These are phyloP conservation scores for Eruca vesicaria DNA, from an alignment of 441 rosid species.

Conservation along the genomic window DNA sequence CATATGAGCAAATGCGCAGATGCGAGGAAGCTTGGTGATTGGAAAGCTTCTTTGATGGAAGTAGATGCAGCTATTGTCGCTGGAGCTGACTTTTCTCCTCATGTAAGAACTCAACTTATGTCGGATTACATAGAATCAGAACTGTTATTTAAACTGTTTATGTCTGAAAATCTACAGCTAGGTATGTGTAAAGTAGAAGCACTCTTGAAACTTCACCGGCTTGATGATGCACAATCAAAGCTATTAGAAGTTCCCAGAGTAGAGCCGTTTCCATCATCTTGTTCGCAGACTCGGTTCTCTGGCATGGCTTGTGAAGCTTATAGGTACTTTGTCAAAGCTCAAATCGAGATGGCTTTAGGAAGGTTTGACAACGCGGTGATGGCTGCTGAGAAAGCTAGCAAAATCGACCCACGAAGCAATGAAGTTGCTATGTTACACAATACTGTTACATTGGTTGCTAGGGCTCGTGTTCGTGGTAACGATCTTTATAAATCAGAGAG, in stretches of 20 bases:
- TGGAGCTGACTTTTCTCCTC: slow-evolving; percentile 83
- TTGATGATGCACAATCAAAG: slow-evolving; percentile 68
- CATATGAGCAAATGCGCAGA: slow-evolving; percentile 67
- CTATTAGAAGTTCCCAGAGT: slow-evolving; percentile 49
- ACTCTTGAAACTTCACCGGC: slow-evolving; percentile 70
- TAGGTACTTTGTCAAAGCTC: slow-evolving; percentile 57
- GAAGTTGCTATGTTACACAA: slow-evolving; percentile 67
- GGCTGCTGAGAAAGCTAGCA: slow-evolving; percentile 79
- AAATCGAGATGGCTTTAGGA: slow-evolving; percentile 75
- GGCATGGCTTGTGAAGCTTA: slow-evolving; percentile 82
- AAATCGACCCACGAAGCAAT: slow-evolving; percentile 69
- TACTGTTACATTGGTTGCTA: slow-evolving; percentile 69
- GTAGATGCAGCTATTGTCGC: slow-evolving; percentile 68
- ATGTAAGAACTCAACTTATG: slow-evolving; percentile 39
- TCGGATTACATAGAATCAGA: background rate
- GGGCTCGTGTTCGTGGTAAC: slow-evolving; percentile 86
- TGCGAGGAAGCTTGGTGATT: slow-evolving; percentile 65
- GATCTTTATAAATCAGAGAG: slow-evolving; percentile 48
- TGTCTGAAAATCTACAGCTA: slow-evolving; percentile 58
- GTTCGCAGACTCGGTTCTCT: slow-evolving; percentile 43
- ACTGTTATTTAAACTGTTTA: background rate
- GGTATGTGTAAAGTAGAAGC: slow-evolving; percentile 90
- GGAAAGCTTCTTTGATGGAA: slow-evolving; percentile 76
- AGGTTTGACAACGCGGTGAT: slow-evolving; percentile 90
- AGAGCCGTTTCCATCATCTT: slow-evolving; percentile 44